Base-by-base conservation (phyloP, 495 filamentous ascomycete species). In the Podospora australis region DNA sequence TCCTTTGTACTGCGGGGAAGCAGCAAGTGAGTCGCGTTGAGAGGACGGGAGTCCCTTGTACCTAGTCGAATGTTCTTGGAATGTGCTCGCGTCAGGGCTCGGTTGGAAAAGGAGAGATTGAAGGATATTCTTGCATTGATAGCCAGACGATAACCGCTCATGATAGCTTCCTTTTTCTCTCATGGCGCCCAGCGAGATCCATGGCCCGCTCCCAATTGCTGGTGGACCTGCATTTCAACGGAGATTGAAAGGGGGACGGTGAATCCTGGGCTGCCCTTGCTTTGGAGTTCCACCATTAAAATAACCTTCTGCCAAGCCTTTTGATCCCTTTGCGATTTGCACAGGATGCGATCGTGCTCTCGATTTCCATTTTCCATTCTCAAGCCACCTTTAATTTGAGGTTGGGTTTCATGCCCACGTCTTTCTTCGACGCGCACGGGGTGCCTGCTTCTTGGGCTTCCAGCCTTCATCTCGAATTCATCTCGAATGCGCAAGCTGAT, bases 221-320 rank as follows among this genome's bases (percentile, higher is more conserved):
- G 40, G 41, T 49, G 51, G 45, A 28, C 45, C 51, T 40, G 51
- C 28, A 54, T 41, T 46, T 42, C 40, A 46, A 21, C 21, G 22
- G 21, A 46, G n/a, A 48, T 48, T 36, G 32, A 36, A 48, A 44
- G 43, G 50, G 50, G 40, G 45, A 10, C 28, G 6, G 13, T 48
- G 9, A 16, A 10, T 24, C 42, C 6, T 23, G 46, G 46, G 14
- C 40, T 24, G 16, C 22, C 51, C 46, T 23, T 54, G 51, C 20
- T 6, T 16, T 50, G 9, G 21, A 46, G 23, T 48, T 44, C 35
- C 41, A 49, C 39, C 22, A 17, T 25, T 44, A 42, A 55, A 50
- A 54, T 50, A 54, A 49, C 42, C 35, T 49, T 49, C 19, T 46
- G 52, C 52, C 46, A 49, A 54, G 52, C 20, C 21, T 11, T 21